Conservation (phyloP, 768 basidiomycete species). For the Boletus bicolor region DNA sequence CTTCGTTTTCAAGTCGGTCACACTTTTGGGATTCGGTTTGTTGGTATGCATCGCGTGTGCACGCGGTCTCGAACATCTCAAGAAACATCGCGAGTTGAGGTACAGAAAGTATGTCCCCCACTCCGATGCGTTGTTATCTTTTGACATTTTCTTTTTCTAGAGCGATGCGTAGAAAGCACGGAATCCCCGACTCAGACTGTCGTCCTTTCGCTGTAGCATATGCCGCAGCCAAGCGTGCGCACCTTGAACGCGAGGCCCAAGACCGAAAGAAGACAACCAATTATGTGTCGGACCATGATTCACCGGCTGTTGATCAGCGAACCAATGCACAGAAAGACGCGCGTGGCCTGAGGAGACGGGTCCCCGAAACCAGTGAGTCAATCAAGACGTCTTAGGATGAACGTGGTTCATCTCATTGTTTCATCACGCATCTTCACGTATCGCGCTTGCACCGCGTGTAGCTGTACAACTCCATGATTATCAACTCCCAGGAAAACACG, state of each 20-base stretch:
- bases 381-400: slow-evolving; percentile 19
- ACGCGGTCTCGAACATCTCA: slow-evolving; percentile 44
- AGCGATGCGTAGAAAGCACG: slow-evolving; percentile 70
- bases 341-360: slow-evolving; percentile 40
- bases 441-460: slow-evolving; percentile 23
- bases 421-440: slow-evolving; percentile 23
- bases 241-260: slow-evolving; percentile 50
- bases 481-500: slow-evolving; percentile 19
- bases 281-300: slow-evolving; percentile 24
- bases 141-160: slow-evolving; percentile 36
- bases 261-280: slow-evolving; percentile 34
- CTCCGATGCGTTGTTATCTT: background rate
- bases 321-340: slow-evolving; percentile 35
- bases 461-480: slow-evolving; percentile 17
- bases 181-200: slow-evolving; percentile 80
- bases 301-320: slow-evolving; percentile 26
- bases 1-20: slow-evolving; percentile 35
- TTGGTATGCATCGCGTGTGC: slow-evolving; percentile 33
- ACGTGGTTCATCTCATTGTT: slow-evolving; percentile 26
- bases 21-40: slow-evolving; percentile 34
- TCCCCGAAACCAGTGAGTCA: slow-evolving; percentile 46
- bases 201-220: slow-evolving; percentile 88
- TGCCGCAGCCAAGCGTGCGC: slow-evolving; percentile 59
- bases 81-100: slow-evolving; percentile 58
- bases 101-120: slow-evolving; percentile 56